phyloP scores from a whole-genome alignment of 2,329 filamentous ascomycete species.

The Fusarium agapanthi region DNA sequence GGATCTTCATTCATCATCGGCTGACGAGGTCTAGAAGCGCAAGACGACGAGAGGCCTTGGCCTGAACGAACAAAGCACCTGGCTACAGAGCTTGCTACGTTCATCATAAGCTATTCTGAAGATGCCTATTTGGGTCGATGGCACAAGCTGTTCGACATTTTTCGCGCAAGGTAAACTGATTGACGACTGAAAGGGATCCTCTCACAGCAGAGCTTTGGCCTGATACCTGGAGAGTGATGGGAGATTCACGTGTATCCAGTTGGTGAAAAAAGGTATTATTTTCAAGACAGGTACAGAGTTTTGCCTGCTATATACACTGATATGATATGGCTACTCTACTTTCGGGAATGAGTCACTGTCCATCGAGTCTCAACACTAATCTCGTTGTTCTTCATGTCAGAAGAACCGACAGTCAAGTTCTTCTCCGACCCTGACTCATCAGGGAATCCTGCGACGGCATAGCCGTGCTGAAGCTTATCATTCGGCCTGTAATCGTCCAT shows the following conservation, averaged over 20 bases:
- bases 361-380: slow-evolving; percentile 39
- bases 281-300: background rate
- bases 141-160: background rate
- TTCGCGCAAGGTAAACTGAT: accelerated
- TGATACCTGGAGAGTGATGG: background rate
- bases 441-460: slow-evolving; percentile 7
- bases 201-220: background rate
- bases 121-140: background rate
- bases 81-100: background rate
- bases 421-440: slow-evolving; percentile 41
- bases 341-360: slow-evolving; percentile 32
- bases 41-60: background rate
- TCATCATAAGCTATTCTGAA: background rate
- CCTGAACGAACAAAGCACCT: background rate
- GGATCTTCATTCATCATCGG: background rate
- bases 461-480: slow-evolving; percentile 22
- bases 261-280: background rate
- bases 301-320: background rate
- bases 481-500: slow-evolving; percentile 35
- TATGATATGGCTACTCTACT: background rate
- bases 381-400: slow-evolving; percentile 8
- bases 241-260: background rate
- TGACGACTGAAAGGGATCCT: background rate
- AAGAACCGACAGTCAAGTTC: slow-evolving; percentile 31
- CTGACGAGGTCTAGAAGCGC: background rate